Conservation (phyloP, 2,329 filamentous ascomycete species). For the Colletotrichum cereale region DNA sequence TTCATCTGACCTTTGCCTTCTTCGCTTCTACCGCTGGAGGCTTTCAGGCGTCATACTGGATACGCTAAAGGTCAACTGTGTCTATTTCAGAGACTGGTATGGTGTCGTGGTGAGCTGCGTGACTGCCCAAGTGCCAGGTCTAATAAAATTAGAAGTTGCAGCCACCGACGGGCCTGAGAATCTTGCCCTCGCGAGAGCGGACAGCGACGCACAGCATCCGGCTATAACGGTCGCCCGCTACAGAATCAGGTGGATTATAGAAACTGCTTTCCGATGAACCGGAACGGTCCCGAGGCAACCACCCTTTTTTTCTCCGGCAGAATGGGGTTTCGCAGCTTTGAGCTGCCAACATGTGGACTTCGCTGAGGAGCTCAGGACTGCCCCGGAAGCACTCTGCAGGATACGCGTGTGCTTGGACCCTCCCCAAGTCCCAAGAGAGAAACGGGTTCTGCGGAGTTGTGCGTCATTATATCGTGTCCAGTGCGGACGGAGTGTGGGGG, state of each 20-base stretch:
- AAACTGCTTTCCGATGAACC: not conserved
- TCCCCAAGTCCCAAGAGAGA: not conserved
- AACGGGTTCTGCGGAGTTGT: not conserved
- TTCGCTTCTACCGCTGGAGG: not conserved
- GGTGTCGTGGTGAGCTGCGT: not conserved
- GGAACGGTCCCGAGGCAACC: not conserved
- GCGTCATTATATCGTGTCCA: not conserved
- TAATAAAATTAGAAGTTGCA: not conserved
- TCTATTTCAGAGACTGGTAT: not conserved
- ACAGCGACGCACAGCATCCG: not conserved
- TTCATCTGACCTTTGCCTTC: not conserved
- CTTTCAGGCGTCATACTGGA: not conserved
- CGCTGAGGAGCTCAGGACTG: not conserved
- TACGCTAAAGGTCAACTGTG: not conserved
- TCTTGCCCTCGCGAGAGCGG: not conserved
- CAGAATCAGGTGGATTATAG: not conserved
- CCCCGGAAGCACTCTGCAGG: not conserved
- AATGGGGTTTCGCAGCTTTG: not conserved
- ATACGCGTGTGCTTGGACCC: not conserved
- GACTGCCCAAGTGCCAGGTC: not conserved
- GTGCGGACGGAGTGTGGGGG: not conserved
- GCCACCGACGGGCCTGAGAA: not conserved
- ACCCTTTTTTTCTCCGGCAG: not conserved
- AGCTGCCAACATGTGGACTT: not conserved
- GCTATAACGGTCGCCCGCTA: not conserved